Evolutionary conservation across 257 asterid species (phyloP), one percentile per base, ranked within the genome.

Genomic region (Knoxia roxburghii): DNA sequence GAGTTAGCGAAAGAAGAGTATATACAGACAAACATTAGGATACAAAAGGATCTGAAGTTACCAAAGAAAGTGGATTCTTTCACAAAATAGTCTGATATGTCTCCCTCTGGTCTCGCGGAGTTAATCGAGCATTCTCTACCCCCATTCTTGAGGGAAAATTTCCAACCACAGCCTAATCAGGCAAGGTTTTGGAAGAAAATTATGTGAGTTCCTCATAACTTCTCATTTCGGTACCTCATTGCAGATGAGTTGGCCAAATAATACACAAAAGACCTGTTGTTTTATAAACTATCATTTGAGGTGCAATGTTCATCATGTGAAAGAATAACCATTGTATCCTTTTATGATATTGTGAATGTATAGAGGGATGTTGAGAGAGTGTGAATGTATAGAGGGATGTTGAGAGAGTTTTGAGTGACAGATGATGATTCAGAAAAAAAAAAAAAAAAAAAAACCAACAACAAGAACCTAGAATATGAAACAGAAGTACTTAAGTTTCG

Each of bases 1-100:
- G 99, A 93, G 75, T 82, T 88, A 69, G 96, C 95, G 10, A 93
- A 90, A 81, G 99, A 93, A 73, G 97, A 93, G 77, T 88, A 90
- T 79, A 77, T 93, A 50, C 93, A 84, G 57, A 82, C 82, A 73
- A 86, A 76, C 68, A 48, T 76, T 54, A 88, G 66, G 77, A 23
- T 77, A 64, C 86, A 89, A 17, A 88, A 86, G 65, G 97, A 90
- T 60, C 80, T 79, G 43, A 93, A 84, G 39, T 61, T 93, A 20
- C 97, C 99, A 0, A 93, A 88, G 75, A 88, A 81, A 8, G 87
- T 93, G 64, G 96, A 90, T 14, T 73, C 69, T 72, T 88, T 69
- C 73, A 75, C 72, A 5, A 93, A 93, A 81, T 95, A 88, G 33
- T 76, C 69, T 65, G 82, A 82, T 15, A 67, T 88, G 66, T 77